Evolutionary conservation across 2,329 filamentous ascomycete species (phyloP).

Genomic region (Aureobasidium musti): DNA sequence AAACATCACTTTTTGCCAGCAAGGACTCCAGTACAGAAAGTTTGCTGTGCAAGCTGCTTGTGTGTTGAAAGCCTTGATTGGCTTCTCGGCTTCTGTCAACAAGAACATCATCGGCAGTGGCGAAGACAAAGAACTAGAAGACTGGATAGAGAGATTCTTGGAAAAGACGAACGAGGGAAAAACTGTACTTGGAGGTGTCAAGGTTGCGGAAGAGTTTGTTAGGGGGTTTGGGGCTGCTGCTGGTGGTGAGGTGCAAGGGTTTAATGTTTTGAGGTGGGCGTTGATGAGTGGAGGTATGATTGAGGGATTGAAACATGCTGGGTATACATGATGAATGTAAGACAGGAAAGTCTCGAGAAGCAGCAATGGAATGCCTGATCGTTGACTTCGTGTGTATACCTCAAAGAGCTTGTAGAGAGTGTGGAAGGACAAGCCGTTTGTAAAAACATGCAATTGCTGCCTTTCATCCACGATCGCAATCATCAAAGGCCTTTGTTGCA

Average conservation of each 20-base stretch:
- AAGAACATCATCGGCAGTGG: conserved; percentile 2
- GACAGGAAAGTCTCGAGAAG: too few relatives aligned
- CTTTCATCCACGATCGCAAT: not conserved
- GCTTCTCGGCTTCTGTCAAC: not conserved
- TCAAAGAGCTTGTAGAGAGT: not conserved
- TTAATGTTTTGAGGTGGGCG: conserved; percentile 19
- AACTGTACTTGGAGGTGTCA: not conserved
- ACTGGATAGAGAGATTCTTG: conserved; percentile 3
- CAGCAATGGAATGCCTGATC: too few relatives aligned
- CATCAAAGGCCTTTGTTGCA: not conserved
- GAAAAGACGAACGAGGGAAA: conserved; percentile 10
- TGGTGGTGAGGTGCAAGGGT: conserved; percentile 16
- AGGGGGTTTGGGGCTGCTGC: conserved; percentile 13
- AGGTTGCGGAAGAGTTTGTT: conserved; percentile 14
- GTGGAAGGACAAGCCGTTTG: too few relatives aligned
- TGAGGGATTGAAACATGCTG: conserved; percentile 9
- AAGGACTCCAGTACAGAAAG: not conserved
- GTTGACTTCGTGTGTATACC: not conserved
- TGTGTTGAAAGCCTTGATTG: not conserved
- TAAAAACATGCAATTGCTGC: not conserved
- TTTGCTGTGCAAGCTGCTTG: conserved; percentile 2
- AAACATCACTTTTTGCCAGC: not conserved
- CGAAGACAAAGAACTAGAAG: conserved; percentile 4
- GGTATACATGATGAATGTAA: not conserved
- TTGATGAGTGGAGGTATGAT: conserved; percentile 25